Evolutionary conservation across 192 early-diverging fungal species (phyloP).

Genomic region (Mortierella alpina): DNA sequence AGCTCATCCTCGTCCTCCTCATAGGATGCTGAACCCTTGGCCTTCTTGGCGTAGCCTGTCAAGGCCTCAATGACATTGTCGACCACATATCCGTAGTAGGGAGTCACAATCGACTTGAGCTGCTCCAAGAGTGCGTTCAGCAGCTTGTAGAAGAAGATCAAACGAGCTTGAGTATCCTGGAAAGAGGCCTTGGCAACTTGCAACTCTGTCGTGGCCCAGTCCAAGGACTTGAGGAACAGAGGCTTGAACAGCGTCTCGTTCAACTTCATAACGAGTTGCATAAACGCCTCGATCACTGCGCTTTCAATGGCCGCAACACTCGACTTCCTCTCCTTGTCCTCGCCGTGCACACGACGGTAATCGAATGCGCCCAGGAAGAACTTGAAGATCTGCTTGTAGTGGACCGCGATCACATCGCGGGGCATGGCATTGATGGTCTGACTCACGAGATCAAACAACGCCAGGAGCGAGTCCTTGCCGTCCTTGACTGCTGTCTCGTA

Average conservation of each 20-base stretch:
- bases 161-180: constrained; percentile 39
- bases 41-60: constrained; percentile 58
- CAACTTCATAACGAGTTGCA: constrained; percentile 88
- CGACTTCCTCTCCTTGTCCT: constrained; percentile 34
- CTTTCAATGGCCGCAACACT: constrained; percentile 72
- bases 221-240: constrained; percentile 86
- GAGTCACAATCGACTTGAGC: constrained; percentile 69
- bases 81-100: constrained; percentile 83
- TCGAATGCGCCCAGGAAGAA: constrained; percentile 83
- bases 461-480: constrained; percentile 68
- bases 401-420: constrained; percentile 70
- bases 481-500: constrained; percentile 62
- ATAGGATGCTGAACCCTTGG: constrained; percentile 23
- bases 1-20: constrained; percentile 53
- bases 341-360: constrained; percentile 56
- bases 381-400: constrained; percentile 86
- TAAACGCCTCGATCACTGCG: constrained; percentile 77
- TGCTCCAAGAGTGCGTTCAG: constrained; percentile 56
- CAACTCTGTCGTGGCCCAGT: constrained; percentile 75
- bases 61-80: constrained; percentile 72
- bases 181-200: constrained; percentile 29
- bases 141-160: constrained; percentile 59
- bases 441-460: constrained; percentile 76
- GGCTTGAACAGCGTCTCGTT: constrained; percentile 97
- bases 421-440: constrained; percentile 73